Evolutionary conservation across 176 grass and related monocot genomes (phyloP).

Genomic region (Lolium multiflorum): DNA sequence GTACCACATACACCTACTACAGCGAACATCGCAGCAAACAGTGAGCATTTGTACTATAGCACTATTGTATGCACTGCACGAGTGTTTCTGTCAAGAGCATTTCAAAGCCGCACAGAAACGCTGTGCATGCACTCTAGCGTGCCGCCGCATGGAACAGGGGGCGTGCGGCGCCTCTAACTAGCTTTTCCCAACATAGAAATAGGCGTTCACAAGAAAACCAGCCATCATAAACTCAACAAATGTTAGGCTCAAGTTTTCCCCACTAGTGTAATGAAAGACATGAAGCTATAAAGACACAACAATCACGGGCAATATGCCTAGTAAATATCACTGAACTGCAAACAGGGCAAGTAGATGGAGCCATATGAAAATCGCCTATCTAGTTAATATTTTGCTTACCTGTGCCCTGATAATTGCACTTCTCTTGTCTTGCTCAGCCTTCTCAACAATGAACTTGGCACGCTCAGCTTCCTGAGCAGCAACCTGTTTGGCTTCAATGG

Average conservation of each 20-base stretch:
- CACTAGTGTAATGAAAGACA: not conserved
- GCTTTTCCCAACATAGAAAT: not conserved
- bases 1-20: no score
- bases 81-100: no score
- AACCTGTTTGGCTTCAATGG: slow-evolving; percentile 97
- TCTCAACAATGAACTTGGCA: slow-evolving; percentile 67
- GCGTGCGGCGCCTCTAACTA: no score
- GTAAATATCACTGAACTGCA: not conserved
- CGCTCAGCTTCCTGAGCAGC: slow-evolving; percentile 39
- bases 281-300: not conserved
- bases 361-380: no score
- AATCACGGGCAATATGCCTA: not conserved
- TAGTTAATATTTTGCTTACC: slow-evolving; percentile 34
- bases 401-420: slow-evolving; percentile 79
- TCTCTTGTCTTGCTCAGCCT: slow-evolving; percentile 85
- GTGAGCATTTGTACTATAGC: no score
- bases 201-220: not conserved
- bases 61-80: no score
- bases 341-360: not conserved
- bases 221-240: not conserved
- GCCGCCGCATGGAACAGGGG: no score
- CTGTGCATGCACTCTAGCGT: no score
- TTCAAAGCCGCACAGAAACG: no score
- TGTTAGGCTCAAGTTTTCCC: not conserved
- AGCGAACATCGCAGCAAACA: no score